Conservation (phyloP, 805 yeast genomes). For the Zygotorulaspora danielsina region DNA sequence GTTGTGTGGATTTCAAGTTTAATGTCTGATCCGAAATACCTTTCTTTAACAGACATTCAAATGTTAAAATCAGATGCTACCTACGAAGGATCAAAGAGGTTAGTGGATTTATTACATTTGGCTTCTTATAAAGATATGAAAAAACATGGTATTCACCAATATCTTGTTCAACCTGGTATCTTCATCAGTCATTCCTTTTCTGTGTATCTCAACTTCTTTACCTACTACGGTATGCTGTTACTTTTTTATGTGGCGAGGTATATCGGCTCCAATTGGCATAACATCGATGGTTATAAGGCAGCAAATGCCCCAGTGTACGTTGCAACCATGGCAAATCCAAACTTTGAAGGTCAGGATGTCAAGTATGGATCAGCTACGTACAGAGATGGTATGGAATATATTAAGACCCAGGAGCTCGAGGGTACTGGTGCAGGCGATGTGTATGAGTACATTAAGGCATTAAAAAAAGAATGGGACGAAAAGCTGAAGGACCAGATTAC, state of each 20-base stretch:
- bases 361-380: conserved; percentile 73
- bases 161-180: conserved; percentile 90
- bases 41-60: conserved; percentile 73
- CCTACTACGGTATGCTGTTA: conserved; percentile 80
- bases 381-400: conserved; percentile 59
- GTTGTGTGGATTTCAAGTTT: conserved; percentile 83
- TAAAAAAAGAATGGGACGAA: conserved; percentile 68
- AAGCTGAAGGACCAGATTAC: conserved; percentile 69
- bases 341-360: conserved; percentile 43
- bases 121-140: conserved; percentile 57
- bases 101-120: conserved; percentile 76
- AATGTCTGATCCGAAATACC: conserved; percentile 70
- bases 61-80: conserved; percentile 58
- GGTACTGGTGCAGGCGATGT: conserved; percentile 63
- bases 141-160: conserved; percentile 58
- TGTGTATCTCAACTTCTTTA: conserved; percentile 68
- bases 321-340: conserved; percentile 49
- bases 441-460: conserved; percentile 53
- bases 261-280: conserved; percentile 84
- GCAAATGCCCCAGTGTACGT: conserved; percentile 82
- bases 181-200: conserved; percentile 79
- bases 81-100: conserved; percentile 88
- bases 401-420: conserved; percentile 55
- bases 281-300: conserved; percentile 81
- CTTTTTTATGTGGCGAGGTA: conserved; percentile 79